Evolutionary conservation across 225 moss, liverwort and hornwort genomes (phyloP).

Genomic region (Thuidium tamariscinum): DNA sequence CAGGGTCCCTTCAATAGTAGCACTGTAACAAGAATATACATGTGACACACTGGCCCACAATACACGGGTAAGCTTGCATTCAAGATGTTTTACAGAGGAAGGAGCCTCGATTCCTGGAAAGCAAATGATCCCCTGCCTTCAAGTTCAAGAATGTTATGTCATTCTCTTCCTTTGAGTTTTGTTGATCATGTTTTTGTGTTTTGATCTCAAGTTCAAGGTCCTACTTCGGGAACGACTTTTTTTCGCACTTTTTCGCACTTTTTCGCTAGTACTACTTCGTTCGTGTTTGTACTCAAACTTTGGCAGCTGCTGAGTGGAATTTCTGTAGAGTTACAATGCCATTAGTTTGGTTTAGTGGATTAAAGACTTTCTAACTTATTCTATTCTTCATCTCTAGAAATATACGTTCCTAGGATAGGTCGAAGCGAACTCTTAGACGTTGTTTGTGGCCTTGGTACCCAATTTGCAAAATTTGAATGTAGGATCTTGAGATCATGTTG

Average conservation of each 20-base stretch:
- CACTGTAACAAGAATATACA: not conserved
- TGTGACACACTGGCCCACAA: too few species aligned
- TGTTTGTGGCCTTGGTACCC: not conserved
- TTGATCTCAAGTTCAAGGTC: not conserved
- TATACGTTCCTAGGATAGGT: not conserved
- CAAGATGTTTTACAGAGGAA: not conserved
- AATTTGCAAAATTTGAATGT: not conserved
- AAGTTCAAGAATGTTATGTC: not conserved
- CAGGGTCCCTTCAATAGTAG: not conserved
- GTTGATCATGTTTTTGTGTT: not conserved
- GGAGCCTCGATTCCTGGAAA: not conserved
- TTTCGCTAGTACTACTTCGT: not conserved
- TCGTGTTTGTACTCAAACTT: not conserved
- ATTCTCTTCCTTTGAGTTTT: not conserved
- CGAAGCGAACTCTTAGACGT: not conserved
- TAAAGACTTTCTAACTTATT: not conserved
- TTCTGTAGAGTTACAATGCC: not conserved
- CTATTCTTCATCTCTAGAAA: not conserved
- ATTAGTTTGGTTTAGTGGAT: not conserved
- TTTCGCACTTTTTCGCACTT: not conserved
- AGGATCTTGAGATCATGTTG: not conserved
- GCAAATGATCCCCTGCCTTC: not conserved
- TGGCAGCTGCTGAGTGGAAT: not conserved
- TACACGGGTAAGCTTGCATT: not conserved
- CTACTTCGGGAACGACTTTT: not conserved